Evolutionary conservation across 78 protist genomes (phyloP), one percentile per base, ranked within the genome.

Genomic region (slime mould (Dictyostelium discoideum)): DNA sequence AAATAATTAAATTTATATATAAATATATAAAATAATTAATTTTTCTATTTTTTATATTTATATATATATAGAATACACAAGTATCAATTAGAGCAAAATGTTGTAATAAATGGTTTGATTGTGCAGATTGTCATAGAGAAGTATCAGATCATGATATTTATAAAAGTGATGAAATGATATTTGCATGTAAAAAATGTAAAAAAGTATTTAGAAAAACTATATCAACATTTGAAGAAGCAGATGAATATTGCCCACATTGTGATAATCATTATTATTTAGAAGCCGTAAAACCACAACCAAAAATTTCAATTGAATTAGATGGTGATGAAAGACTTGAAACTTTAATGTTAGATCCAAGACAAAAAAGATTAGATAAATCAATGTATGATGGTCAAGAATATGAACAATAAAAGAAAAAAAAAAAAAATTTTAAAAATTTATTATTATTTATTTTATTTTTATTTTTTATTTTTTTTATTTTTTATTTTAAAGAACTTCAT

Each of bases 101-200:
- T 96, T 98, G 99, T 95, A 96, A 92, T 9, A 96, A 77, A 79
- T 98, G 99, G 99, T 96, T 87, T 73, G 99, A 98, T 77, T 98
- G 99, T 84, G 85, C 97, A 32, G 96, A 96, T 54, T 98, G 99
- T 94, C 99, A 98, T 83, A 95, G 63, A n/a, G 98, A 93, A 32
- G 92, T 22, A 65, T 57, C 90, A 11, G 87, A 94, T 77, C 99
- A 98, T 81, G 90, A 24, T 32, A 65, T 98, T 22, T 48, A 3
- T 20, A 93, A 87, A 86, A 40, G 81, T 6, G 80, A 76, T 69
- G 99, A 98, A 79, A 84, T 98, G 65, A 37, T 72, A 9, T 82
- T 98, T 32, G 98, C 97, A 0, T 98, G 99, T 93, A 98, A 97
- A 60, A 97, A 98, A 83, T 98, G 99, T 96, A 96, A 89, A 79